These are phyloP conservation scores for Talaromyces albobiverticillius DNA, from an alignment of 2,329 filamentous ascomycete genomes.

Conservation along the genomic window DNA sequence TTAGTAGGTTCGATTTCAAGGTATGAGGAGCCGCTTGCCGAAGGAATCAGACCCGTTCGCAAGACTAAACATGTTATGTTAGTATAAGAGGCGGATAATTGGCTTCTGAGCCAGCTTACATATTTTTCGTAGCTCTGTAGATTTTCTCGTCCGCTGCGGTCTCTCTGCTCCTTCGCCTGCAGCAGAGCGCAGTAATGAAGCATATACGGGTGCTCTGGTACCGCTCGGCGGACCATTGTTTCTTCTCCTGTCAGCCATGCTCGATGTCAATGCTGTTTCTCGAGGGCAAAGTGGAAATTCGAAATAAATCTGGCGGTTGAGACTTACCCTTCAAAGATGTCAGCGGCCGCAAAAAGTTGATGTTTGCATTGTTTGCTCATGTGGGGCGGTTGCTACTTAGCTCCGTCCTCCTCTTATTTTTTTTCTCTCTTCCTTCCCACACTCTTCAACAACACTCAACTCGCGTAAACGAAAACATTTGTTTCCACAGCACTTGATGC, in stretches of 20 bases:
- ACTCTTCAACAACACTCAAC: not conserved
- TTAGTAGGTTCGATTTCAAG: constrained; percentile 51
- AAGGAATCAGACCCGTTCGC: constrained; percentile 87
- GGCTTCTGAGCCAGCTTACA: constrained; percentile 56
- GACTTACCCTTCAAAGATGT: not conserved
- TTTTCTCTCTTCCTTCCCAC: constrained; percentile 4
- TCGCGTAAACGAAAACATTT: too few species aligned
- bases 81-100: constrained; percentile 11
- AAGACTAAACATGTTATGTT: constrained; percentile 58
- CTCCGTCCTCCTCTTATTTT: constrained; percentile 18
- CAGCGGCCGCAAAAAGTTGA: constrained; percentile 34
- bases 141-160: constrained; percentile 58
- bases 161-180: constrained; percentile 47
- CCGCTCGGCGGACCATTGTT: constrained; percentile 82
- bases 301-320: not conserved
- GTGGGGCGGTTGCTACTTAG: constrained; percentile 12
- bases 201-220: constrained; percentile 72
- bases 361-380: constrained; percentile 40
- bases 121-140: constrained; percentile 76
- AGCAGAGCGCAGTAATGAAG: constrained; percentile 40
- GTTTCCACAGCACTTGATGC: too few species aligned
- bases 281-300: not conserved
- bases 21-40: constrained; percentile 86
- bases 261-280: not conserved
- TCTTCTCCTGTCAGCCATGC: constrained; percentile 80